Evolutionary conservation across 306 rosid genomes (phyloP), one percentile per base, ranked within the genome.

Genomic region (Glycyrrhiza uralensis): DNA sequence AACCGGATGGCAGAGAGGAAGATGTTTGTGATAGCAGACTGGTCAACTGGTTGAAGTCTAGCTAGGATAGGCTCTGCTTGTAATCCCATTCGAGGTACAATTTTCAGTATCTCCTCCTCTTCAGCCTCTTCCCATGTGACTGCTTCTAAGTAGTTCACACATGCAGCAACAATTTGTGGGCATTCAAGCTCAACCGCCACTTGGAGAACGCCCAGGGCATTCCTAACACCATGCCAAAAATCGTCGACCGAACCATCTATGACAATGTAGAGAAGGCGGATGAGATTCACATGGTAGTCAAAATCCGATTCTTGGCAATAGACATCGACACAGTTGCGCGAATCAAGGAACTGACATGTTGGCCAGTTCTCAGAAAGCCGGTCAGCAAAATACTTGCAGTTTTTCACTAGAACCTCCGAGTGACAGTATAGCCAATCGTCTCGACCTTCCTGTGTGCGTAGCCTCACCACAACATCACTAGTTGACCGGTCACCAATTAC

Each of bases 381-480:
- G 10, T 94, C 95, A 15, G 90, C 83, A 44, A 94, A 91, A 72
- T 91, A 91, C 81, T 89, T 85, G 88, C 97, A 87, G 35, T 77
- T 87, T 13, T 75, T 83, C 0, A 39, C 56, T 50, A 94, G 90
- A 41, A 87, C 60, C 24, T 78, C 72, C 0, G 97, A 87, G 71
- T 91, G 97, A 61, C 97, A 89, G 65, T 87, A 94, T 1, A 91
- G 56, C 99, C 99, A 81, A 50, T 91, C 90, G 76, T 94, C 99
- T 64, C 93, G 84, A 47, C 96, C 90, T 26, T 87, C 96, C 69
- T 79, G 83, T 1, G 96, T 91, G 35, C 97, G 87, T 35, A 94
- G 83, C 89, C 99, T 87, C 84, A 94, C 99, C 49, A 94, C 96
- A 81, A 94, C 95, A 72, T 94, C 99, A 68, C 97, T 91, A 26